Base-by-base conservation (phyloP, 352 stramenopile genomes). In the Phytophthora pistaciae region DNA sequence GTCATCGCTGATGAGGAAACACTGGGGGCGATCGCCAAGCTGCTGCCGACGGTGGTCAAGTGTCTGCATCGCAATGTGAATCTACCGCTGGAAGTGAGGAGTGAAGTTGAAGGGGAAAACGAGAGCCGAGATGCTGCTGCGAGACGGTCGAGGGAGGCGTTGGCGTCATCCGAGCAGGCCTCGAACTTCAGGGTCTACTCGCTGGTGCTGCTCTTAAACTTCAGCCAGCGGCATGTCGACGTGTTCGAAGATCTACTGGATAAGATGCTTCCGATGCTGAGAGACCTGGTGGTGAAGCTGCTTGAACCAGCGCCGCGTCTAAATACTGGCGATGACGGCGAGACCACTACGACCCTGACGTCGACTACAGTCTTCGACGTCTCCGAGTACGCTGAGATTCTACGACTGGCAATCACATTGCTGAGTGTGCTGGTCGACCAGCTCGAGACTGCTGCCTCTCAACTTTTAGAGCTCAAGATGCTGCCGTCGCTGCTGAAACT, bases 161-260 rank as follows among this genome's bases (percentile, higher is more conserved):
- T 82, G n/a, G 29, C 60, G 8, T 77, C 74, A 5, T 79, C 82
- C 2, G 80, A 94, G 44, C 74, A 90, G 53, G 79, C 79, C 21
- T 83, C 84, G 6, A 94, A 94, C 59, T 82, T 92, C 20, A 66
- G 85, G 3, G 76, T 94, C 13, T 94, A 94, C 56, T 77, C 79
- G 48, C 77, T 94, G 11, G 85, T 94, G 27, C 74, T 94, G 63
- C 74, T 94, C 66, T 72, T 94, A 42, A 94, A 94, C 56, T 82
- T 84, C n/a, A 83, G 81, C 56, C 87, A 94, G 62, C 75, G 84
- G 8, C 74, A 92, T 60, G 70, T 77, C 5, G 50, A 52, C 5
- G 68, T 80, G 6, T 80, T 93, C 8, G 58, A 18, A 8, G 23
- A 70, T 13, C 60, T 81, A 23, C 40, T 87, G 13, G 59, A 68